These are phyloP conservation scores for Penicillium tannophilum DNA, from an alignment of 495 filamentous ascomycete genomes.

Conservation along the genomic window DNA sequence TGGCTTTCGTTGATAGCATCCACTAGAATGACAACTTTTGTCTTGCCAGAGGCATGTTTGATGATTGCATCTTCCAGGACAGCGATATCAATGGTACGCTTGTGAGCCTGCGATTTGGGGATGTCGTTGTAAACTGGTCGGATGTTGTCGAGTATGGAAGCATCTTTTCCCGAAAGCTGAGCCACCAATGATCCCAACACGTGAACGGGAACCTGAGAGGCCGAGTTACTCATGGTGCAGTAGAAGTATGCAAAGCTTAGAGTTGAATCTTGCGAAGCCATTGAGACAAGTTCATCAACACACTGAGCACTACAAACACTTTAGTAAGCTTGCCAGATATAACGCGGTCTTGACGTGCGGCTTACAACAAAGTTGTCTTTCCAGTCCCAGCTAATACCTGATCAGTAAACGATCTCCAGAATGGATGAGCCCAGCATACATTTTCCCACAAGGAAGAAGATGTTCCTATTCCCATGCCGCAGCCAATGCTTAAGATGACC, in stretches of 20 bases:
- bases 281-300: slow-evolving; percentile 18
- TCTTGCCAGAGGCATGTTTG: slow-evolving; percentile 9
- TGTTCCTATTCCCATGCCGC: not conserved
- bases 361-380: slow-evolving; percentile 29
- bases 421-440: slow-evolving; percentile 14
- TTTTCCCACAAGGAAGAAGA: slow-evolving; percentile 25
- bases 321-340: not conserved
- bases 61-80: slow-evolving; percentile 25
- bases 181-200: slow-evolving; percentile 25
- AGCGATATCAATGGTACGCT: slow-evolving; percentile 16
- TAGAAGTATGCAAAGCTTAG: slow-evolving; percentile 26
- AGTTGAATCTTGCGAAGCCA: slow-evolving; percentile 9
- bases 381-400: slow-evolving; percentile 23
- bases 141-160: slow-evolving; percentile 20
- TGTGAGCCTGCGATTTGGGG: slow-evolving; percentile 20
- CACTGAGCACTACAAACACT: slow-evolving; percentile 19
- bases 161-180: slow-evolving; percentile 17
- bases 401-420: not conserved
- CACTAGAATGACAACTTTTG: slow-evolving; percentile 15
- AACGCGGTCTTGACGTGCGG: not conserved
- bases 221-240: slow-evolving; percentile 23
- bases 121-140: slow-evolving; percentile 16
- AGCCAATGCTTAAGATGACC: slow-evolving; percentile 19
- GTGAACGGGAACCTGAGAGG: slow-evolving; percentile 23
- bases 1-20: slow-evolving; percentile 28